Percentiles rank a stretch among this genome's conserved stretches.
These are phyloP conservation scores for Sporothrix variecibatus DNA, from an alignment of 2,329 filamentous ascomycete species.

Conservation along the genomic window DNA sequence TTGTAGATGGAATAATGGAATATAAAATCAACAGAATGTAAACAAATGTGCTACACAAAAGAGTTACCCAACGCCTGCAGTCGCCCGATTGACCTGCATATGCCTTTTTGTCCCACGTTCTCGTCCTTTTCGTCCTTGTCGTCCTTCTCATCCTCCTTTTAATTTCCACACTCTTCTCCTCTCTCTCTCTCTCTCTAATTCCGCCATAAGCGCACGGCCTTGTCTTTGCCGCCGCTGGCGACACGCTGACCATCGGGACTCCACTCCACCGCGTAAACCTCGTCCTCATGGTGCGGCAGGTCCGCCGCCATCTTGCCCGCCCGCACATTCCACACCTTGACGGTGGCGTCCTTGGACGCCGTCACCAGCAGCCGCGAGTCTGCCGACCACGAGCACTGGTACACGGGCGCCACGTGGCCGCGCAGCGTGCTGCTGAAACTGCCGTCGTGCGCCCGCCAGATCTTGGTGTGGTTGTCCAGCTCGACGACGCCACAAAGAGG, in stretches of 20 bases:
- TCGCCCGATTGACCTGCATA: conserved; percentile 20
- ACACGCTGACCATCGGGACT: conserved; percentile 86
- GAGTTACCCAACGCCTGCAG: conserved; percentile 20
- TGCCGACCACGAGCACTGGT: conserved; percentile 88
- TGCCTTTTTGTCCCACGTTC: conserved; percentile 4
- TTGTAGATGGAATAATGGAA: not conserved
- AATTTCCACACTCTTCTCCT: not conserved
- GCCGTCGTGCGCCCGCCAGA: conserved; percentile 77
- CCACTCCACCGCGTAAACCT: conserved; percentile 96
- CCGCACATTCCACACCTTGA: conserved; percentile 92
- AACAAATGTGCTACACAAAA: not conserved
- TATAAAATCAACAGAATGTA: not conserved
- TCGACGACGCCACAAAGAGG: conserved; percentile 79
- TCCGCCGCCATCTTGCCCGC: conserved; percentile 79
- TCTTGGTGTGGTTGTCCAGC: conserved; percentile 94
- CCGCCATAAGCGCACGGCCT: conserved; percentile 68
- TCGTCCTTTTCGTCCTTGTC: not conserved
- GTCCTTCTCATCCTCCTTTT: not conserved
- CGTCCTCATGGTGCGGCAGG: conserved; percentile 85
- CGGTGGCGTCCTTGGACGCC: conserved; percentile 84
- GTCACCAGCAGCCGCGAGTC: conserved; percentile 89
- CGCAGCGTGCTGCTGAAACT: conserved; percentile 85
- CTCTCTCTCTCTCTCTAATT: conserved; percentile 46
- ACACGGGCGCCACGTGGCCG: conserved; percentile 87
- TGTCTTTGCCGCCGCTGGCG: conserved; percentile 91